A percentile compares a stretch with the other conserved stretches of the same genome.
These are phyloP conservation scores for Paramecium sonneborni DNA, from an alignment of 73 alveolate species.

Conservation along the genomic window DNA sequence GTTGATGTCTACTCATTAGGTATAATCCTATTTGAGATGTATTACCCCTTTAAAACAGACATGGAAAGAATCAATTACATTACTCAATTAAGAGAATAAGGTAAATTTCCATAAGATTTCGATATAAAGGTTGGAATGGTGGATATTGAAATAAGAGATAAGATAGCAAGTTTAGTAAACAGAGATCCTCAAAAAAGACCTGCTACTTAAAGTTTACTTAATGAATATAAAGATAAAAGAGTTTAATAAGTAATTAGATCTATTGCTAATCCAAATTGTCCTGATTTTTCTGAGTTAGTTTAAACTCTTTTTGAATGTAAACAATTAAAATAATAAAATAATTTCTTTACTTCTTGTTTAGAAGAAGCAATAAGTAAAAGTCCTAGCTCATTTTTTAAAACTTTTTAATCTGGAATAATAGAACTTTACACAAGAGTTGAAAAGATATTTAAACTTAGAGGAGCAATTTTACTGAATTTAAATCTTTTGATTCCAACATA, in stretches of 20 bases:
- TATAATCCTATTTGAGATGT: slow-evolving; percentile 74
- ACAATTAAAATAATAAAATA: neutral
- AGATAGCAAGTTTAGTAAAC: slow-evolving; percentile 73
- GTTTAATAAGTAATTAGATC: slow-evolving; percentile 55
- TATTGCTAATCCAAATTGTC: slow-evolving; percentile 55
- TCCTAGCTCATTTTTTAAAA: neutral
- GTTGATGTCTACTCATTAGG: slow-evolving; percentile 78
- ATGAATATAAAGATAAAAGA: slow-evolving; percentile 60
- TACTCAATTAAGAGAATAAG: slow-evolving; percentile 46
- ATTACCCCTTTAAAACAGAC: slow-evolving; percentile 64
- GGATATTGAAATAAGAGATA: slow-evolving; percentile 70
- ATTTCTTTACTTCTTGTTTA: slow-evolving; percentile 35
- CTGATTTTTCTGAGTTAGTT: slow-evolving; percentile 54
- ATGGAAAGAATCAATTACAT: slow-evolving; percentile 68
- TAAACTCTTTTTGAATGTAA: slow-evolving; percentile 56
- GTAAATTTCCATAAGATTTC: slow-evolving; percentile 67
- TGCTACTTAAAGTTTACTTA: slow-evolving; percentile 76
- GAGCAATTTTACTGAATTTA: slow-evolving; percentile 34
- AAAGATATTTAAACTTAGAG: slow-evolving; percentile 24
- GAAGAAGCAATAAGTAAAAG: slow-evolving; percentile 12
- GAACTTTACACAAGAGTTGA: neutral
- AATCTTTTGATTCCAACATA: neutral
- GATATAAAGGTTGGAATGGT: slow-evolving; percentile 41
- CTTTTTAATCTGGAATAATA: neutral
- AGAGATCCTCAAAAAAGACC: slow-evolving; percentile 86